Conservation (phyloP, 495 filamentous ascomycete species). For the Xylaria scruposa region DNA sequence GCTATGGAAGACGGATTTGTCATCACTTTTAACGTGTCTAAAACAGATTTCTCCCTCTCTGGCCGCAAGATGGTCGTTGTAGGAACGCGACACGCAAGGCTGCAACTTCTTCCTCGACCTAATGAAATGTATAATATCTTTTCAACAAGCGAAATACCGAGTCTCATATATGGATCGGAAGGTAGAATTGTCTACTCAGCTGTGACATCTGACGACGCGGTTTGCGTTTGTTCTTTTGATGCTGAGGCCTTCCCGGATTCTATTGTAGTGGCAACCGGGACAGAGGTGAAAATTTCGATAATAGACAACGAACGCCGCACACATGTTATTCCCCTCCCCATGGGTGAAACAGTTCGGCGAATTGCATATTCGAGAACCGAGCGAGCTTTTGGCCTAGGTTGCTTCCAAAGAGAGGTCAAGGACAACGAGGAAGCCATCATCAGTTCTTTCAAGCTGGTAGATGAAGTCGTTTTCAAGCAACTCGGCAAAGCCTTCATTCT, state of each 20-base stretch:
- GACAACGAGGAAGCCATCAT: conserved; percentile 56
- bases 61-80: conserved; percentile 81
- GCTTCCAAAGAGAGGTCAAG: conserved; percentile 67
- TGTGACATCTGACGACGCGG: conserved; percentile 88
- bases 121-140: conserved; percentile 78
- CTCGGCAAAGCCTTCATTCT: conserved; percentile 52
- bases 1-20: conserved; percentile 96
- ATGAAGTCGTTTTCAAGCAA: conserved; percentile 57
- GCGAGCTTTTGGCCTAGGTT: conserved; percentile 85
- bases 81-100: conserved; percentile 81
- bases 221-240: conserved; percentile 82
- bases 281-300: conserved; percentile 77
- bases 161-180: conserved; percentile 87
- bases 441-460: conserved; percentile 58
- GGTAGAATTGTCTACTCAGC: conserved; percentile 91
- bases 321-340: conserved; percentile 78
- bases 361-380: conserved; percentile 83
- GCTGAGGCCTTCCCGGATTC: conserved; percentile 78
- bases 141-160: conserved; percentile 91
- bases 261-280: conserved; percentile 78
- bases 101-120: conserved; percentile 75
- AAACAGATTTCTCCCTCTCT: conserved; percentile 62
- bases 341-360: conserved; percentile 83
- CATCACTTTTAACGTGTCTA: conserved; percentile 79
- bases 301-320: conserved; percentile 87